Evolutionary conservation across 306 rosid species (phyloP).

Genomic region (Begonia masoniana): DNA sequence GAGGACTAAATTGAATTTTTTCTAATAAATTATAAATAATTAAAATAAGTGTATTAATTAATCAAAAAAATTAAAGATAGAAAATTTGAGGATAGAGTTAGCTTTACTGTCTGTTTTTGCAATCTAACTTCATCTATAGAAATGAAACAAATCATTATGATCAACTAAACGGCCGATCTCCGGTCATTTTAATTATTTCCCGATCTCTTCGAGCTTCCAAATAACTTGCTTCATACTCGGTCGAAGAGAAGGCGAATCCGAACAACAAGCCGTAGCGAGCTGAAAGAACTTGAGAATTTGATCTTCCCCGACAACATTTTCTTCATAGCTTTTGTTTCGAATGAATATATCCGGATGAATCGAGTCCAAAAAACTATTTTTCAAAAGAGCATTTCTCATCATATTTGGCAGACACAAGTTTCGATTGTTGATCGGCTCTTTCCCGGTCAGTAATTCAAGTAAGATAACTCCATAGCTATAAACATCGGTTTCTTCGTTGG

Average conservation of each 20-base stretch:
- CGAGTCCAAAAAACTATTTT: slow-evolving; percentile 57
- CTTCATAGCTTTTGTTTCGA: slow-evolving; percentile 19
- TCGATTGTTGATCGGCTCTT: slow-evolving; percentile 65
- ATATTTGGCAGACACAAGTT: slow-evolving; percentile 75
- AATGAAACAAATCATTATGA: too few relatives aligned
- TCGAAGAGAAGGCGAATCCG: slow-evolving; percentile 69
- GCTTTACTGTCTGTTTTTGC: too few relatives aligned
- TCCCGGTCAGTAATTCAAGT: slow-evolving; percentile 73
- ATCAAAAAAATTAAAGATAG: too few relatives aligned
- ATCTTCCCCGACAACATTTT: slow-evolving; percentile 34
- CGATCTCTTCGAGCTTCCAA: slow-evolving; percentile 66
- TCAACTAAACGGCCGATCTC: too few relatives aligned
- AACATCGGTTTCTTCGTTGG: slow-evolving; percentile 49
- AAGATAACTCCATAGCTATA: slow-evolving; percentile 73
- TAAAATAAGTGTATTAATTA: too few relatives aligned
- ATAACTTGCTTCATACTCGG: slow-evolving; percentile 65
- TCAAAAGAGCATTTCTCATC: slow-evolving; percentile 68
- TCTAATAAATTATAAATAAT: too few relatives aligned
- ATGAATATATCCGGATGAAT: slow-evolving; percentile 70
- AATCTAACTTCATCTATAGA: too few relatives aligned
- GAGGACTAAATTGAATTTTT: too few relatives aligned
- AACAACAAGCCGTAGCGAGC: slow-evolving; percentile 84
- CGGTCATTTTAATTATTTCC: slow-evolving; percentile 15
- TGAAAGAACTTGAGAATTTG: slow-evolving; percentile 51
- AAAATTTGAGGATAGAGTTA: too few relatives aligned